Evolutionary conservation across 768 basidiomycete genomes (phyloP), one percentile per base, ranked within the genome.

Genomic region (Solioccasus polychromus): DNA sequence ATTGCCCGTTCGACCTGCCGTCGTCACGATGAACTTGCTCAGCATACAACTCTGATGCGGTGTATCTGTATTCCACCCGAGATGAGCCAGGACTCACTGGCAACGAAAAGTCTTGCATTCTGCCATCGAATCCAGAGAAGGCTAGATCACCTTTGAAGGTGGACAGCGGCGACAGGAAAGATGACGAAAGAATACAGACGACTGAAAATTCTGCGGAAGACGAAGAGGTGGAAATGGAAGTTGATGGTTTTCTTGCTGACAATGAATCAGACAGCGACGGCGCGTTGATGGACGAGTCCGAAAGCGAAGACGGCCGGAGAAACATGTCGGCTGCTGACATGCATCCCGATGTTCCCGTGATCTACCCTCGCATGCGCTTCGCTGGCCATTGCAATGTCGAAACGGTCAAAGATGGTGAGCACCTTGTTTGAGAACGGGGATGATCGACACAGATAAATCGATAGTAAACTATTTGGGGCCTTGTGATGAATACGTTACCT

Each of bases 341-440:
- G 24, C 32, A 68, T 18, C 44, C 53, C 17, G 61, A 64, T 39
- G 74, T 78, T 4, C 76, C 83, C 11, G 64, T 81, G 30, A 66
- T 92, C 38, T 66, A 77, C 50, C 90, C 92, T 22, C 78, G 82
- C 31, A 65, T 62, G 49, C 75, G 77, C 14, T 94, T 76, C 64
- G 60, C 63, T 30, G 92, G 92, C 12, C 79, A 82, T 25, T 79
- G 83, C 44, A 95, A 93, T 58, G 71, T 88, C 1, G 81, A 81
- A 50, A 95, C 92, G 0, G 77, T 91, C 32, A 95, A 95, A 65
- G 92, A 93, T 61, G 89, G 92, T 85, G 52, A 57, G 82, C n/a
- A n/a, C n/a, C n/a, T n/a, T 60, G 17, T 31, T 35, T 10, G 18
- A 15, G 18, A 17, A 25, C 31, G 18, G 36, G 45, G 25, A 29